Evolutionary conservation across 345 rosid genomes (phyloP), one percentile per base, ranked within the genome.

Genomic region (Populus simonii): DNA sequence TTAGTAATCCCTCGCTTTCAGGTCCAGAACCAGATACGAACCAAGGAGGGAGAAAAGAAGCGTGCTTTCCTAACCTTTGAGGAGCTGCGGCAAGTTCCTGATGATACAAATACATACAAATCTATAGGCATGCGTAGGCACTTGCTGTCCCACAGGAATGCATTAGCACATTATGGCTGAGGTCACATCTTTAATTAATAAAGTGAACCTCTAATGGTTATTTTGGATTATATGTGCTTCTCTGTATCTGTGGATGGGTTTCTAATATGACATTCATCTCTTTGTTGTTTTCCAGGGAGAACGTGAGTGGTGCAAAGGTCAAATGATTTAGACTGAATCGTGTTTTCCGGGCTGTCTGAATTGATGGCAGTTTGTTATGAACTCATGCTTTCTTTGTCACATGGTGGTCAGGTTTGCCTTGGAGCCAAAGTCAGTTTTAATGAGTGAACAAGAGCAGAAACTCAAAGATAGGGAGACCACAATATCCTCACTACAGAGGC

Each of bases 41-140:
- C 83, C 80, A 96, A 96, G 86, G 99, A 93, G 77, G 92, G 93
- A 71, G 98, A 93, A 75, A 96, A 85, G 85, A 93, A 96, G 81
- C 96, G 97, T 51, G 97, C 97, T 79, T 96, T 77, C 85, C 84
- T 96, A 47, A 96, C 99, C n/a, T 73, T 93, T 88, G 98, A 92
- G 80, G 99, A 96, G 91, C 80, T 96, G 51, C 85, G 89, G 6
- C 93, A 87, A 35, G 83, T 93, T 61, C 92, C 98, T 66, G 87
- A 85, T 78, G 90, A 86, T 81, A 92, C 97, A 5, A 96, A 93
- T 79, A 90, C 99, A 5, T 96, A 90, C 88, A 96, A 92, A 87
- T 89, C 99, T 43, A 90, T 88, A 47, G 98, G 98, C 84, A 85
- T 35, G 63, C 15, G 18, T 55, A 61, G 29, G 38, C 41, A 67